A percentile compares a stretch with the other conserved stretches of the same genome.
Evolutionary conservation across 768 basidiomycete species (phyloP).

Genomic region (Macrolepiota fuliginosa): DNA sequence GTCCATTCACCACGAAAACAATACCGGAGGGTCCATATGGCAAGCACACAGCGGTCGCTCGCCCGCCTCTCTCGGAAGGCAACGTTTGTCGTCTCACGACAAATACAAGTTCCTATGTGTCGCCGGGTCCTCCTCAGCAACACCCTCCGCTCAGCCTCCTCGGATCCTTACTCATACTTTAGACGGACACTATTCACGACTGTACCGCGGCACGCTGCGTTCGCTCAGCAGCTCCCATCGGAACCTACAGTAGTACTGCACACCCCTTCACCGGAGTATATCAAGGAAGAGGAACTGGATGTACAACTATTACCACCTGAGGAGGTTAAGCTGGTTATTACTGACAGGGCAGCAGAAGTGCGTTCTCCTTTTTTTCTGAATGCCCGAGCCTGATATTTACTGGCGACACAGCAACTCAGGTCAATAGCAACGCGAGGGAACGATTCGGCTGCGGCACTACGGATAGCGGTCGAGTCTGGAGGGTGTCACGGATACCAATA

Average conservation of each 20-base stretch:
- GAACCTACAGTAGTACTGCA: conserved; percentile 47
- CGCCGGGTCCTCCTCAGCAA: not conserved
- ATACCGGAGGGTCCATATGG: not conserved
- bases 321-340: conserved; percentile 56
- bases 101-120: not conserved
- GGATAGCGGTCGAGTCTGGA: conserved; percentile 87
- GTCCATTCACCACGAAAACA: not conserved
- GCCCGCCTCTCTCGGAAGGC: not conserved
- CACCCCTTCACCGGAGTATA: conserved; percentile 49
- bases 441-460: conserved; percentile 62
- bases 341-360: conserved; percentile 77
- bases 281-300: conserved; percentile 63
- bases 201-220: conserved; percentile 27
- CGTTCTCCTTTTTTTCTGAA: conserved; percentile 13
- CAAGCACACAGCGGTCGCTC: conserved; percentile 3
- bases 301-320: conserved; percentile 54
- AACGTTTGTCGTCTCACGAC: not conserved
- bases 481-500: conserved; percentile 99
- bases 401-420: conserved; percentile 63
- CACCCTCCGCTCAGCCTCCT: not conserved
- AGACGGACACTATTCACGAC: conserved; percentile 21
- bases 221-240: conserved; percentile 41
- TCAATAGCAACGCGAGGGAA: conserved; percentile 65
- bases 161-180: not conserved
- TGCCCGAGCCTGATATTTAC: conserved; percentile 7